These are phyloP conservation scores for Themeda triandra DNA, from an alignment of 176 grass and related monocot species.

Conservation along the genomic window DNA sequence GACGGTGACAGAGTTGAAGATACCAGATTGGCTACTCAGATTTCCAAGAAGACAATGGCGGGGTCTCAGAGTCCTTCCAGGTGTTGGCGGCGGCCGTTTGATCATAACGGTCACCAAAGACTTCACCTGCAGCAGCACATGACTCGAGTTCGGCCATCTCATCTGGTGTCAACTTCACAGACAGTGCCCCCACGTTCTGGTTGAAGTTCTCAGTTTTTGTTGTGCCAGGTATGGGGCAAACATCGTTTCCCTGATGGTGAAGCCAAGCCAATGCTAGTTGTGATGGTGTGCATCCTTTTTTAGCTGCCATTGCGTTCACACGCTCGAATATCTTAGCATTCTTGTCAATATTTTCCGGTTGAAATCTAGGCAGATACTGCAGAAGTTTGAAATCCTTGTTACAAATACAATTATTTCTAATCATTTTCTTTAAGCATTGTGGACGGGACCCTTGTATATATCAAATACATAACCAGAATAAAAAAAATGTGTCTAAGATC, in stretches of 20 bases:
- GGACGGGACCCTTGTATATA: too few species aligned
- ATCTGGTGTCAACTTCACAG: not conserved
- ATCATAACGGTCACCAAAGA: not conserved
- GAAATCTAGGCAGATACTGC: not conserved
- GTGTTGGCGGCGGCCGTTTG: not conserved
- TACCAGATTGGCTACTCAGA: not conserved
- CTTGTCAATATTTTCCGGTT: not conserved
- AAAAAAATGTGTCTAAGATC: not conserved
- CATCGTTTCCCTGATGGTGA: slow-evolving; percentile 49
- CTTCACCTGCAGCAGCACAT: not conserved
- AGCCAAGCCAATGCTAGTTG: slow-evolving; percentile 42
- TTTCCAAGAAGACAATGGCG: not conserved
- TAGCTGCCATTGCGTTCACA: not conserved
- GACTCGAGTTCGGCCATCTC: not conserved
- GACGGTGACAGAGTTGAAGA: not conserved
- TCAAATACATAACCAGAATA: not conserved
- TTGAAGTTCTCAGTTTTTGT: slow-evolving; percentile 55
- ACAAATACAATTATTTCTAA: not conserved
- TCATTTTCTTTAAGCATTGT: not conserved
- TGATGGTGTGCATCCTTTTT: not conserved
- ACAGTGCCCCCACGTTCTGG: not conserved
- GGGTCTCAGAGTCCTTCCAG: not conserved
- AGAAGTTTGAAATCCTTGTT: not conserved
- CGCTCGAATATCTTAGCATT: not conserved
- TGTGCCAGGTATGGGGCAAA: slow-evolving; percentile 65